Conservation (phyloP, 2,329 filamentous ascomycete species). For the Sporothrix pseudoabietina region DNA sequence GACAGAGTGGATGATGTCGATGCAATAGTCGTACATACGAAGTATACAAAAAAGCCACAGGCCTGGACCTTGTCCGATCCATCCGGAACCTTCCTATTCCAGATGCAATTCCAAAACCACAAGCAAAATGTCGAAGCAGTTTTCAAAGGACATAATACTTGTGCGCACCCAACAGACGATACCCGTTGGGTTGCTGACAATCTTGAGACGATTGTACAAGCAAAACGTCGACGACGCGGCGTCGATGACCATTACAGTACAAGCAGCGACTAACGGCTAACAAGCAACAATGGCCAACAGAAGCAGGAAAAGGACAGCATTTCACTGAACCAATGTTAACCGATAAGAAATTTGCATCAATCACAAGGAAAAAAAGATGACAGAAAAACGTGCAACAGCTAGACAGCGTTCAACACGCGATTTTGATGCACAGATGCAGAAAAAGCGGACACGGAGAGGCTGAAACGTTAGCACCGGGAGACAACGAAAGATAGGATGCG, state of each 20-base stretch:
- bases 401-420: background rate
- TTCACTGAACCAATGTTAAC: background rate
- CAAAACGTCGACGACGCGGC: background rate
- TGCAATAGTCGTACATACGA: background rate
- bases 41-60: background rate
- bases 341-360: background rate
- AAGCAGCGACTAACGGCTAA: background rate
- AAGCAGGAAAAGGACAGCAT: background rate
- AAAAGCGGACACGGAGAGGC: slow-evolving; percentile 14
- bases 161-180: background rate
- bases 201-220: background rate
- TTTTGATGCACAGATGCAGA: background rate
- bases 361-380: background rate
- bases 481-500: background rate
- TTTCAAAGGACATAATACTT: background rate
- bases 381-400: background rate
- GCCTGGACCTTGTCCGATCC: background rate
- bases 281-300: background rate
- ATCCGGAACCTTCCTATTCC: background rate
- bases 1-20: background rate
- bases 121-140: background rate
- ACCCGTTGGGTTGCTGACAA: background rate
- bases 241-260: background rate
- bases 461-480: slow-evolving; percentile 5
- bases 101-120: background rate